Evolutionary conservation across 495 filamentous ascomycete species (phyloP).

Genomic region (Penicillium chermesinum): DNA sequence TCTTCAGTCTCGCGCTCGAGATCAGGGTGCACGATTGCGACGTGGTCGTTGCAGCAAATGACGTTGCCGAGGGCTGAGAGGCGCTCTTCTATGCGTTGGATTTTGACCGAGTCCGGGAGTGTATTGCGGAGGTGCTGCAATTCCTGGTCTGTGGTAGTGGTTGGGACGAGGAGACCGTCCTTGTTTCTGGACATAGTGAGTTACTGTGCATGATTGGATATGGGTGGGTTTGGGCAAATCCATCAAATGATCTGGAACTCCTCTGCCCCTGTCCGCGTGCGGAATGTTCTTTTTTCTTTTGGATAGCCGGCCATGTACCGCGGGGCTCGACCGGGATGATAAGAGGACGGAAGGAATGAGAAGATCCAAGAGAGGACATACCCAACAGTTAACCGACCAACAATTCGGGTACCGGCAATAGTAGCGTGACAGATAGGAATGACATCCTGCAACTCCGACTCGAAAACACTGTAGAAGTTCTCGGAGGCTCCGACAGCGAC

Average conservation of each 20-base stretch:
- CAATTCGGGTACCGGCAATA: constrained; percentile 94
- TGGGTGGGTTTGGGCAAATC: too few relatives aligned
- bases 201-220: not conserved
- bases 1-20: constrained; percentile 94
- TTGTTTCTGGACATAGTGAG: constrained; percentile 59
- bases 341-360: not conserved
- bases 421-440: constrained; percentile 96
- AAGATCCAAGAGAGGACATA: constrained; percentile 42
- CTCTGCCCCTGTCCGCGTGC: too few relatives aligned
- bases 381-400: constrained; percentile 93
- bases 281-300: too few relatives aligned
- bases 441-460: constrained; percentile 93
- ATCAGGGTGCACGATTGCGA: constrained; percentile 94
- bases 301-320: too few relatives aligned
- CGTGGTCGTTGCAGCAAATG: constrained; percentile 93
- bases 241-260: too few relatives aligned
- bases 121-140: constrained; percentile 93
- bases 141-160: constrained; percentile 95
- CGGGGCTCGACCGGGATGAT: too few relatives aligned
- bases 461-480: constrained; percentile 98
- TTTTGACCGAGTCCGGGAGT: constrained; percentile 83
- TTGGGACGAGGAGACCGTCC: constrained; percentile 93
- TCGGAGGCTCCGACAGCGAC: constrained; percentile 92
- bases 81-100: constrained; percentile 93
- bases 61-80: constrained; percentile 95